Conservation (phyloP, 495 filamentous ascomycete genomes). For the Aspergillus sclerotioniger region DNA sequence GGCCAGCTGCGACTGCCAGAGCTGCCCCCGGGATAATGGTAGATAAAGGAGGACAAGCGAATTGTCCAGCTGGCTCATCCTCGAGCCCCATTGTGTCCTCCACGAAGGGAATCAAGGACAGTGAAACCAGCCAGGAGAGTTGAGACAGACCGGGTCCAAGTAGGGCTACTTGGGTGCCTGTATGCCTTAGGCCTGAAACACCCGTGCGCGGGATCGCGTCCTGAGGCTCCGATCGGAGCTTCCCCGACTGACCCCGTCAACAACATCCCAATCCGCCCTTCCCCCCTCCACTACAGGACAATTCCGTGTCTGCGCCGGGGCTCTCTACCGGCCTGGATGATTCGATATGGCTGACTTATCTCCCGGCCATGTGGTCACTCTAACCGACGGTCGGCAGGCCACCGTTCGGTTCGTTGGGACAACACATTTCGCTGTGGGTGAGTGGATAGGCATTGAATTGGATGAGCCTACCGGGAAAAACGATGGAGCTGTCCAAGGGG, state of each 20-base stretch:
- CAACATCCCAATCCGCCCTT: slow-evolving; percentile 12
- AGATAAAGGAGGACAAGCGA: no score
- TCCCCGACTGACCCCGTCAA: slow-evolving; percentile 21
- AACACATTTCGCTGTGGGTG: slow-evolving; percentile 74
- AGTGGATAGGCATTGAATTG: slow-evolving; percentile 91
- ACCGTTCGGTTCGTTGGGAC: slow-evolving; percentile 77
- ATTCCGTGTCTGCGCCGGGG: slow-evolving; percentile 14
- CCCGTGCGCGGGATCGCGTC: slow-evolving; percentile 12
- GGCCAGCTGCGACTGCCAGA: no score
- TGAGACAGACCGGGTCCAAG: no score
- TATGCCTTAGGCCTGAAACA: slow-evolving; percentile 22
- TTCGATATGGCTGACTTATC: slow-evolving; percentile 38
- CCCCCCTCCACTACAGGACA: not conserved
- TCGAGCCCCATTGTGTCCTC: no score
- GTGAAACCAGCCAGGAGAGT: no score
- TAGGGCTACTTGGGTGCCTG: not conserved
- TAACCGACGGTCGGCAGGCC: slow-evolving; percentile 72
- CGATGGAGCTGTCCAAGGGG: slow-evolving; percentile 85
- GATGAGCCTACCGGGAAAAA: slow-evolving; percentile 86
- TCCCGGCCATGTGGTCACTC: slow-evolving; percentile 60
- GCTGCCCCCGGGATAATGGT: no score
- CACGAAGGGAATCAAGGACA: no score
- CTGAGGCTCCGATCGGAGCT: slow-evolving; percentile 19
- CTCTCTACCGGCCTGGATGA: slow-evolving; percentile 9
- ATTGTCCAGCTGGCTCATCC: no score